Evolutionary conservation across 495 filamentous ascomycete genomes (phyloP).

Genomic region (Aspergillus haitiensis): DNA sequence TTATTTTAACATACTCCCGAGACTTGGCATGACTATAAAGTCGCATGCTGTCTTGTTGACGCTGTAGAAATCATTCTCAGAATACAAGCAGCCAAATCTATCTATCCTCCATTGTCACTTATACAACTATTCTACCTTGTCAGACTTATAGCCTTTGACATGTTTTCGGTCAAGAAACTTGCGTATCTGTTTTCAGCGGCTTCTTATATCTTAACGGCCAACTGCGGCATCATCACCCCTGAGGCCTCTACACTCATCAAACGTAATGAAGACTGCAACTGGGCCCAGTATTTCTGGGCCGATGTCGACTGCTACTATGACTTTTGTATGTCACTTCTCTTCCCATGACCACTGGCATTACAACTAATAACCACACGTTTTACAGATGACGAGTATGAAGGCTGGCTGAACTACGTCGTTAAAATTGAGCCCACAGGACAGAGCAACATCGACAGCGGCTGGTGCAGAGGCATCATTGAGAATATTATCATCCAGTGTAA

Average conservation of each 20-base stretch:
- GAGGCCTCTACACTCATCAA: neutral
- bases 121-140: too few species aligned
- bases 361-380: neutral
- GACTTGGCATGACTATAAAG: too few species aligned
- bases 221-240: neutral
- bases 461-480: neutral
- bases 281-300: neutral
- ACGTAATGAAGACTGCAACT: neutral
- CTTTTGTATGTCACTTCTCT: neutral
- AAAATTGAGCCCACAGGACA: neutral
- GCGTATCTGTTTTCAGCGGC: neutral
- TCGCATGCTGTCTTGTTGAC: too few species aligned
- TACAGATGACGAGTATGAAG: neutral
- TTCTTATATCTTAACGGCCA: neutral
- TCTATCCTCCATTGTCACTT: too few species aligned
- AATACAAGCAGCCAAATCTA: too few species aligned
- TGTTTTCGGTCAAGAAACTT: neutral
- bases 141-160: neutral
- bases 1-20: too few species aligned
- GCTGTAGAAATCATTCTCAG: too few species aligned
- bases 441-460: neutral
- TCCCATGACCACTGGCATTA: neutral
- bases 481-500: neutral
- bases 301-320: neutral
- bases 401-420: neutral